Evolutionary conservation across 108 stramenopile genomes (phyloP).

Genomic region (Cafeteria roenbergensis): DNA sequence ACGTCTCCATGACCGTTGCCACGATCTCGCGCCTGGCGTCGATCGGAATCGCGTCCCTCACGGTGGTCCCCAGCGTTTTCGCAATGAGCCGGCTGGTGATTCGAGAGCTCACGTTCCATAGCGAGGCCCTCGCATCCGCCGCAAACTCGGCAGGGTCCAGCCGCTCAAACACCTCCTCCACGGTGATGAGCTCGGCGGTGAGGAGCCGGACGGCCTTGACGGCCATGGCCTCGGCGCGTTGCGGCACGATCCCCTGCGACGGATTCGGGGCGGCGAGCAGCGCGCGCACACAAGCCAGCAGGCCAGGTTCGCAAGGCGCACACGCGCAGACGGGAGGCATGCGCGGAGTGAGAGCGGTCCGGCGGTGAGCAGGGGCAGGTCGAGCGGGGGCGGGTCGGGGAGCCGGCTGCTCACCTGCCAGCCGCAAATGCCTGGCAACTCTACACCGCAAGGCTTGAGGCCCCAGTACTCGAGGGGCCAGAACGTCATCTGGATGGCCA

Average conservation of each 20-base stretch:
- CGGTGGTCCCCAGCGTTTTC: constrained; percentile 35
- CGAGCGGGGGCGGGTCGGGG: too few relatives aligned
- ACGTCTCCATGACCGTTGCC: not conserved
- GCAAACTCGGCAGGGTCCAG: constrained; percentile 70
- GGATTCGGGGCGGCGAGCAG: constrained; percentile 50
- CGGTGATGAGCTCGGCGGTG: constrained; percentile 62
- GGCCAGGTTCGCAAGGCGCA: too few relatives aligned
- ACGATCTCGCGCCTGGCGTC: constrained; percentile 2
- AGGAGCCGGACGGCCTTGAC: constrained; percentile 63
- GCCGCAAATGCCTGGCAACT: constrained; percentile 58
- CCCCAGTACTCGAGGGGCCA: constrained; percentile 71
- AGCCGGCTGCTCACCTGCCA: not conserved
- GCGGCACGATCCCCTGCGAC: constrained; percentile 80
- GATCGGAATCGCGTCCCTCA: not conserved
- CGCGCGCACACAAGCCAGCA: too few relatives aligned
- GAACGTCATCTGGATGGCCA: constrained; percentile 73
- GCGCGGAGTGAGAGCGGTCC: too few relatives aligned
- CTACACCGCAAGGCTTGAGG: constrained; percentile 50
- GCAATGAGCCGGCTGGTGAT: constrained; percentile 56
- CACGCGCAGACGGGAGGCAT: too few relatives aligned
- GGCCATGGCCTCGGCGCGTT: constrained; percentile 76
- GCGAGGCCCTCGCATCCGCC: too few relatives aligned
- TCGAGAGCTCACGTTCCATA: constrained; percentile 58
- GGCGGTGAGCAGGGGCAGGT: too few relatives aligned
- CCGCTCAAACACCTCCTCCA: constrained; percentile 66